Evolutionary conservation across 768 basidiomycete genomes (phyloP).

Genomic region (Suillus clintonianus): DNA sequence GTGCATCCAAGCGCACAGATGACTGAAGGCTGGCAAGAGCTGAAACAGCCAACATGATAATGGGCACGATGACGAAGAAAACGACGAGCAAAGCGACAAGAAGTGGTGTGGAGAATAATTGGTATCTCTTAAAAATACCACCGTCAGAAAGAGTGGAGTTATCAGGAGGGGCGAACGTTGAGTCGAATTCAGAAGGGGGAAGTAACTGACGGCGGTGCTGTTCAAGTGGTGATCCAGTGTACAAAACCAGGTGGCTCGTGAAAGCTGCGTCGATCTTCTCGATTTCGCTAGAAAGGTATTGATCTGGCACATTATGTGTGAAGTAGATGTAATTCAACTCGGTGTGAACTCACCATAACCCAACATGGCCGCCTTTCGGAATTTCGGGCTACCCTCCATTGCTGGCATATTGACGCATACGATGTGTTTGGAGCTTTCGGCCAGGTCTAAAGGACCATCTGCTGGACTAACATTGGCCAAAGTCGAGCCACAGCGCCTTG

Average conservation of each 20-base stretch:
- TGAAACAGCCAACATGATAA: constrained; percentile 61
- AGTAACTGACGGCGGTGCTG: constrained; percentile 44
- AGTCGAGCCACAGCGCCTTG: constrained; percentile 55
- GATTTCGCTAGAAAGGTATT: constrained; percentile 49
- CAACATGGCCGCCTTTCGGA: constrained; percentile 50
- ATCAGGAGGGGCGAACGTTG: constrained; percentile 22
- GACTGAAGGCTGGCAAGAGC: constrained; percentile 77
- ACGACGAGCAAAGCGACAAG: constrained; percentile 64
- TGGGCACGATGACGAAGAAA: constrained; percentile 69
- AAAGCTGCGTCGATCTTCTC: constrained; percentile 47
- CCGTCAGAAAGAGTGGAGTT: constrained; percentile 45
- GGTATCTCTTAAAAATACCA: constrained; percentile 73
- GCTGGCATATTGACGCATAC: constrained; percentile 57
- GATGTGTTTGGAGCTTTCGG: constrained; percentile 51
- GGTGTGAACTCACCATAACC: constrained; percentile 50
- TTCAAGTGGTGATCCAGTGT: constrained; percentile 52
- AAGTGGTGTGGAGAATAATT: constrained; percentile 75
- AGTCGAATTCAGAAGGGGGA: constrained; percentile 30
- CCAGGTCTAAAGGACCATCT: constrained; percentile 35
- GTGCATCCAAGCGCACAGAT: constrained; percentile 59
- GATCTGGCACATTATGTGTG: constrained; percentile 36
- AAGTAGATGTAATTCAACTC: not conserved
- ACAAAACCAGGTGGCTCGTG: constrained; percentile 67
- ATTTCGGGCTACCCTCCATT: constrained; percentile 41
- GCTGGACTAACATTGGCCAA: constrained; percentile 45